Conservation (phyloP, 306 rosid genomes). For the Sechiopsis laciniata region DNA sequence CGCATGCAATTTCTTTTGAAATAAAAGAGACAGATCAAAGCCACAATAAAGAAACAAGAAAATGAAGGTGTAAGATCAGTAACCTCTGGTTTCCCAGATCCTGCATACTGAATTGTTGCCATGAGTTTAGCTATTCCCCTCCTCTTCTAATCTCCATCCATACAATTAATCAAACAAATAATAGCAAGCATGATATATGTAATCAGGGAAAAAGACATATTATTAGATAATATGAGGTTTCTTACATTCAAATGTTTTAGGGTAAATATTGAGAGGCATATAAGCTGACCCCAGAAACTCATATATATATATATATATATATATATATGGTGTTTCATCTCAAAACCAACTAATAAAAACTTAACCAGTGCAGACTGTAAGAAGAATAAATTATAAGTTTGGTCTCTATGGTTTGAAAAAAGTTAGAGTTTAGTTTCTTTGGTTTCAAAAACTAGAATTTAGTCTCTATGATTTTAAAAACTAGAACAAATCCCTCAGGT, state of each 20-base stretch:
- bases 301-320: too few relatives aligned
- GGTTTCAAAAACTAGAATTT: too few relatives aligned
- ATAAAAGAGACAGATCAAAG: constrained; percentile 22
- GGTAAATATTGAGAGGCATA: too few relatives aligned
- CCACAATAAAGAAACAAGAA: constrained; percentile 13
- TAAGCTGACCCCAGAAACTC: too few relatives aligned
- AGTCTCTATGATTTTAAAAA: too few relatives aligned
- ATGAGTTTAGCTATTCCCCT: neutral
- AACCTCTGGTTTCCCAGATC: constrained; percentile 12
- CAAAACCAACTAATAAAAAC: too few relatives aligned
- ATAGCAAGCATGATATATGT: neutral
- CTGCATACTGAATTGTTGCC: constrained; percentile 12
- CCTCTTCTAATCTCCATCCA: neutral
- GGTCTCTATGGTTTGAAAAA: too few relatives aligned
- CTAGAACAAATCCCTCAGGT: too few relatives aligned
- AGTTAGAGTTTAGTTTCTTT: too few relatives aligned
- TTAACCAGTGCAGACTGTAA: neutral
- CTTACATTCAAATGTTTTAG: too few relatives aligned
- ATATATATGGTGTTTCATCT: too few relatives aligned
- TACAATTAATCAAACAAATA: constrained; percentile 1
- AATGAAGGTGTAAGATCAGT: constrained; percentile 6
- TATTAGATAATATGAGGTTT: too few relatives aligned
- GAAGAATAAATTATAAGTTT: neutral
- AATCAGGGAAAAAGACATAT: neutral
- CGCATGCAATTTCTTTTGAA: constrained; percentile 19